These are phyloP conservation scores for Globisporangium nodosum DNA, from an alignment of 352 stramenopile genomes.

Conservation along the genomic window DNA sequence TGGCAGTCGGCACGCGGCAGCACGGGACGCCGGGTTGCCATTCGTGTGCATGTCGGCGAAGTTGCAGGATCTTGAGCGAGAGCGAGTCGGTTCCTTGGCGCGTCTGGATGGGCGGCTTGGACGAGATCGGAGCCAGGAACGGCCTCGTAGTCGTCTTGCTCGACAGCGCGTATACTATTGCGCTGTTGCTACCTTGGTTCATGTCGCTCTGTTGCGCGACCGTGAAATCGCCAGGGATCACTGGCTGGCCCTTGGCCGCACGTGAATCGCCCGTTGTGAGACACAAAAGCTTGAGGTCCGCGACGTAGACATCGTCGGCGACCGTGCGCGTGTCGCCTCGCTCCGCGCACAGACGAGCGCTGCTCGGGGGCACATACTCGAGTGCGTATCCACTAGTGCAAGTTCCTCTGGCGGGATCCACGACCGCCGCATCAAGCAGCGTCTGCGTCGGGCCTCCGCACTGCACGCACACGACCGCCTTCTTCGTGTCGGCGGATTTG, in stretches of 20 bases:
- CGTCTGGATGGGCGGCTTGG: constrained; percentile 25
- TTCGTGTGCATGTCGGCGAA: constrained; percentile 62
- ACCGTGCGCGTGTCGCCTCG: not conserved
- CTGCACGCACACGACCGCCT: constrained; percentile 20
- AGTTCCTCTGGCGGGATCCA: not conserved
- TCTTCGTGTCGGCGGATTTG: constrained; percentile 8
- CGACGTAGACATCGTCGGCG: not conserved
- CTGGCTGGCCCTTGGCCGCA: not conserved
- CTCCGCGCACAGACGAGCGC: not conserved
- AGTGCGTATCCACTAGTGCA: not conserved
- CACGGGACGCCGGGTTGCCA: constrained; percentile 31
- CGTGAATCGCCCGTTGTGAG: not conserved
- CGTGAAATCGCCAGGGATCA: not conserved
- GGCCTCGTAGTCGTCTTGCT: not conserved
- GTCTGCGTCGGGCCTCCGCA: not conserved
- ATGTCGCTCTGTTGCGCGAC: not conserved
- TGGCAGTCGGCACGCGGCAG: constrained; percentile 17
- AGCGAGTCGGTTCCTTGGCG: constrained; percentile 12
- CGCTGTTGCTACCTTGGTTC: not conserved
- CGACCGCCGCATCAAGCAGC: not conserved
- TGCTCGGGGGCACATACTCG: not conserved
- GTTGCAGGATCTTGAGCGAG: constrained; percentile 58
- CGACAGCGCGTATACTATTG: not conserved
- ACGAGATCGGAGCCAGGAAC: not conserved
- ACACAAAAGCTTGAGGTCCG: not conserved